Conservation (phyloP, 768 basidiomycete species). For the Boletus rubroflammeus region DNA sequence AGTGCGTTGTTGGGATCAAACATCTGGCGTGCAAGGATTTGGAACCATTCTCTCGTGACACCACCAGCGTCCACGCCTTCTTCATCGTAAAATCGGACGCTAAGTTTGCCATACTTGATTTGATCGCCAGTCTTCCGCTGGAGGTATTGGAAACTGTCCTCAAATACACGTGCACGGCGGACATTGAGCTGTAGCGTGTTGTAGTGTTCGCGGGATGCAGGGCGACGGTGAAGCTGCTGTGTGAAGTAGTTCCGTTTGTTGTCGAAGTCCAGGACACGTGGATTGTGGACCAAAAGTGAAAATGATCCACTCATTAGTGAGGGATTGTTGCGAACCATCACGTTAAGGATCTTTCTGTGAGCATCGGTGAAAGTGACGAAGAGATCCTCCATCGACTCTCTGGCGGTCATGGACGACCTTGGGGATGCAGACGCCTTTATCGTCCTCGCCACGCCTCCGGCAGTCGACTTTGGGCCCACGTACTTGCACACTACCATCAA, state of each 20-base stretch:
- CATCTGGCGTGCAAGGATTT: slow-evolving; percentile 96
- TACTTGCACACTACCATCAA: slow-evolving; percentile 99
- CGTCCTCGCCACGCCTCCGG: slow-evolving; percentile 43
- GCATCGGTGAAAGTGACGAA: slow-evolving; percentile 92
- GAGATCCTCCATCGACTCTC: slow-evolving; percentile 82
- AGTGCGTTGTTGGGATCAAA: slow-evolving; percentile 98
- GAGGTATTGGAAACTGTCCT: slow-evolving; percentile 93
- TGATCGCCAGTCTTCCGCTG: slow-evolving; percentile 90
- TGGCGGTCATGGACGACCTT: slow-evolving; percentile 59
- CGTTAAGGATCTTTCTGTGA: slow-evolving; percentile 89
- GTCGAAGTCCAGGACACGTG: slow-evolving; percentile 96
- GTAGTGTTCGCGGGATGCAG: slow-evolving; percentile 75
- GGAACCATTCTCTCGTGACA: slow-evolving; percentile 98
- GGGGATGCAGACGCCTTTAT: slow-evolving; percentile 68
- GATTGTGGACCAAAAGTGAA: slow-evolving; percentile 92
- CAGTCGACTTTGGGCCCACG: slow-evolving; percentile 63
- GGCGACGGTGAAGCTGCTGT: slow-evolving; percentile 85
- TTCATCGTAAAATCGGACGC: slow-evolving; percentile 92
- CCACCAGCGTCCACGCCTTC: slow-evolving; percentile 99
- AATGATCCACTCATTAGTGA: slow-evolving; percentile 98
- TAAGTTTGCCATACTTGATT: slow-evolving; percentile 97
- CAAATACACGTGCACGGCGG: slow-evolving; percentile 88
- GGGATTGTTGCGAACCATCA: slow-evolving; percentile 98
- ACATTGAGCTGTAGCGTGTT: slow-evolving; percentile 85
- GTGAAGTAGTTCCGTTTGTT: slow-evolving; percentile 98